Percentiles rank a stretch among this genome's conserved stretches.
Conservation (phyloP, 1,284 basidiomycete species). For the Mycena sp. region DNA sequence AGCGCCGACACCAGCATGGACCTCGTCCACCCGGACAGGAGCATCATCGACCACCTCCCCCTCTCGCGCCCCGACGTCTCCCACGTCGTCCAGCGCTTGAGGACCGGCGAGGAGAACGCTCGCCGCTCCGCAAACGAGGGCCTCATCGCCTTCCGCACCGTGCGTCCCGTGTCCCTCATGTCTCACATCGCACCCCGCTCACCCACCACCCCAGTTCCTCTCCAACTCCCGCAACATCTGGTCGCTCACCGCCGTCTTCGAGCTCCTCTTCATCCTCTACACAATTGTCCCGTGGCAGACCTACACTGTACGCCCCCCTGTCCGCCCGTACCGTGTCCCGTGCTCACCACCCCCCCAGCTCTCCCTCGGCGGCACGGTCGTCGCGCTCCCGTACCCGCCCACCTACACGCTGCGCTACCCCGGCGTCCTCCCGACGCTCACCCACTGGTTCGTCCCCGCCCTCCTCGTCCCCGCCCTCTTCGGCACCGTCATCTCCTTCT, state of each 20-base stretch:
- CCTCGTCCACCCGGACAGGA: slow-evolving; percentile 37
- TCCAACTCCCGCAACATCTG: slow-evolving; percentile 67
- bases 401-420: slow-evolving; percentile 49
- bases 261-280: slow-evolving; percentile 56
- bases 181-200: slow-evolving; percentile 14
- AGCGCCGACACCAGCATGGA: slow-evolving; percentile 36
- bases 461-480: slow-evolving; percentile 62
- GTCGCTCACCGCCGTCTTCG: slow-evolving; percentile 54
- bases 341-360: slow-evolving; percentile 33
- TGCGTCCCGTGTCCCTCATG: slow-evolving; percentile 39
- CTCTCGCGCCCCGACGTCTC: slow-evolving; percentile 39
- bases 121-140: slow-evolving; percentile 46
- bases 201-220: slow-evolving; percentile 49
- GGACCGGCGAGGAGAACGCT: slow-evolving; percentile 45
- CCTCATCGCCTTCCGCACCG: slow-evolving; percentile 52
- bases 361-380: slow-evolving; percentile 11
- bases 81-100: slow-evolving; percentile 46
- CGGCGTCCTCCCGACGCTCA: slow-evolving; percentile 59
- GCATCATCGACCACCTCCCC: slow-evolving; percentile 45
- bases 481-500: slow-evolving; percentile 69
- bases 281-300: slow-evolving; percentile 57
- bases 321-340: neutral
- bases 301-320: slow-evolving; percentile 44
- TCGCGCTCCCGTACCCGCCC: slow-evolving; percentile 57
- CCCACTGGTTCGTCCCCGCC: slow-evolving; percentile 65